Evolutionary conservation across 2,329 filamentous ascomycete species (phyloP).

Genomic region (Sordariomycetes sp.): DNA sequence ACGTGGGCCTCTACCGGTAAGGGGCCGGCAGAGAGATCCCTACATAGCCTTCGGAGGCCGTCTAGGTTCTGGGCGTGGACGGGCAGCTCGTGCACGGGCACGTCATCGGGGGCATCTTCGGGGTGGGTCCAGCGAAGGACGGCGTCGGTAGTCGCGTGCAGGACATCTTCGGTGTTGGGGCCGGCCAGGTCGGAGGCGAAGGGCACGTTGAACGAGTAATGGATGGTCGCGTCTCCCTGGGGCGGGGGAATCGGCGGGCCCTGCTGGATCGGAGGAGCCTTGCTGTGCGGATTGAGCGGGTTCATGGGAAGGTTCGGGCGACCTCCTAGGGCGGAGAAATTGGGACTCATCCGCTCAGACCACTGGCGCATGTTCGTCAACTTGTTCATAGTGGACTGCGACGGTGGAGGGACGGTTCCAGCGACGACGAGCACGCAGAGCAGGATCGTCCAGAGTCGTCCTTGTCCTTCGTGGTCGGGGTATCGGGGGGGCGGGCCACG

Average conservation of each 20-base stretch:
- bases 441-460: constrained; percentile 19
- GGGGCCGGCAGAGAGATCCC: constrained; percentile 61
- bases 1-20: constrained; percentile 75
- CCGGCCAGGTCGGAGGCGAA: constrained; percentile 88
- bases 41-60: constrained; percentile 68
- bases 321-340: constrained; percentile 50
- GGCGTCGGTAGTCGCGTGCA: constrained; percentile 82
- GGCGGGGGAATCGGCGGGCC: constrained; percentile 52
- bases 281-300: constrained; percentile 45
- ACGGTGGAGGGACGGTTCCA: not conserved
- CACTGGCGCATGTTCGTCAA: constrained; percentile 63
- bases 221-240: constrained; percentile 67
- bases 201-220: constrained; percentile 94
- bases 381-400: constrained; percentile 51
- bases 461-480: constrained; percentile 11
- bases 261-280: constrained; percentile 38
- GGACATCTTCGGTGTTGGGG: constrained; percentile 86
- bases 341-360: constrained; percentile 59
- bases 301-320: constrained; percentile 42
- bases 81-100: constrained; percentile 81
- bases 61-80: constrained; percentile 82
- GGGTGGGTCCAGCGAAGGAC: constrained; percentile 90
- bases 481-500: not conserved
- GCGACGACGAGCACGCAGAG: not conserved
- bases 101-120: constrained; percentile 72